Evolutionary conservation across 2,329 filamentous ascomycete genomes (phyloP), one percentile per base, ranked within the genome.

Genomic region (Nemania sp.): DNA sequence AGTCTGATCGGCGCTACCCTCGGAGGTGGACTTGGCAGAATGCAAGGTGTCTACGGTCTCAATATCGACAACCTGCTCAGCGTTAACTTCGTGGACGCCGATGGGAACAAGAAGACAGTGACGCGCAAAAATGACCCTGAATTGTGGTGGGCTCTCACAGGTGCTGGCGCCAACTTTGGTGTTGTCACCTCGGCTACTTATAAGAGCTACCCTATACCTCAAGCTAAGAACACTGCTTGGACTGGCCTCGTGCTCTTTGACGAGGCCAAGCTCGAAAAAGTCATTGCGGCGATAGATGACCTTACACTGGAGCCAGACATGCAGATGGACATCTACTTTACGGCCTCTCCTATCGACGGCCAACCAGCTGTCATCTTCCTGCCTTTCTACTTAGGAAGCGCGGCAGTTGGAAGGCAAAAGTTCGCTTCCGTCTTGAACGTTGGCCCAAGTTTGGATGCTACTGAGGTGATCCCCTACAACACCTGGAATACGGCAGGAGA

Each of bases 111-210:
- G 3, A 56, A 69, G 12, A 69, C 63, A 2, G 69, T 71, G 17
- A 71, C 67, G 10, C 50, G 53, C 2, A 61, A 54, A 2, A 67
- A 67, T 40, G 65, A 75, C 52, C n/a, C 63, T 10, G 79, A 82
- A 60, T 68, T 83, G 0, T 73, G 81, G 64, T 83, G 80, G 80
- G 80, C 78, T 17, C 67, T 83, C 0, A 79, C 74, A 69, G 81
- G 81, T 15, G 81, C 81, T 2, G 81, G 79, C 1, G 79, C 77
- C 9, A 83, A 83, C 64, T 78, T 83, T 63, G 81, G 81, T 43
- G 77, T 83, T 52, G 76, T 83, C 43, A 69, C 79, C 56, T 79
- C 75, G 60, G 75, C 50, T 9, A 59, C 55, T 35, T 62, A 59
- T 34, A 58, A 50, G 11, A 76, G 69, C 58, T 43, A 67, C 9